Percentiles rank a stretch among this genome's conserved stretches.
These are phyloP conservation scores for Corchorus capsularis DNA, from an alignment of 345 rosid species.

Conservation along the genomic window DNA sequence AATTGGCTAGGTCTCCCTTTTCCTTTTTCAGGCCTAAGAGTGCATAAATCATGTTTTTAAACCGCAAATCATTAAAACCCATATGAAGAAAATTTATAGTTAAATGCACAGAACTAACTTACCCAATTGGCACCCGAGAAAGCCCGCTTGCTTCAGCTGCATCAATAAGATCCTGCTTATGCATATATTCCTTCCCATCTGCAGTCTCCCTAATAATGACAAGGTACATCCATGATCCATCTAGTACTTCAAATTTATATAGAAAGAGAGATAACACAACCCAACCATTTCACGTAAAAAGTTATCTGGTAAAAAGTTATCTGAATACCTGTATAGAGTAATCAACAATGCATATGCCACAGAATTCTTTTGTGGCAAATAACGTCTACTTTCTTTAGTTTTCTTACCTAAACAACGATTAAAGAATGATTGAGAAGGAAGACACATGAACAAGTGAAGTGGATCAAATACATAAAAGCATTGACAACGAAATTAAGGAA, in stretches of 20 bases:
- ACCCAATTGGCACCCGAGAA: conserved; percentile 72
- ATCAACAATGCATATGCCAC: conserved; percentile 86
- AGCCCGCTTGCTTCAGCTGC: conserved; percentile 96
- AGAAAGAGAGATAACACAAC: conserved; percentile 1
- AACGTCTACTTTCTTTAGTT: conserved; percentile 51
- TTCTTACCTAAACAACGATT: conserved; percentile 44
- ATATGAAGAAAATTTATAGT: conserved; percentile 10
- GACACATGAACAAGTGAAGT: conserved; percentile 5
- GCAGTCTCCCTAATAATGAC: conserved; percentile 51
- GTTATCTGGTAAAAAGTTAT: not conserved
- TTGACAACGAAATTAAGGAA: not conserved
- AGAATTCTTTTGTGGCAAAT: conserved; percentile 78
- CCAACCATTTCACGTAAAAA: conserved; percentile 2
- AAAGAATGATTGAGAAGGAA: conserved; percentile 6
- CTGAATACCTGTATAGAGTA: conserved; percentile 64
- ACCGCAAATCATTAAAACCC: conserved; percentile 8
- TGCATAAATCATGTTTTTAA: conserved; percentile 12
- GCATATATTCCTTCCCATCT: conserved; percentile 74
- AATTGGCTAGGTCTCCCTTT: conserved; percentile 68
- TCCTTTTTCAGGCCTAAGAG: conserved; percentile 80
- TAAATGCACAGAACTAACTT: conserved; percentile 30
- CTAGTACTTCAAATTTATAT: conserved; percentile 11
- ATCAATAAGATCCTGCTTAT: conserved; percentile 85
- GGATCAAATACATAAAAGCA: conserved; percentile 17
- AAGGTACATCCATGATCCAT: conserved; percentile 20